Evolutionary conservation across 345 rosid genomes (phyloP), one percentile per base, ranked within the genome.

Genomic region (Erucastrum elatum): DNA sequence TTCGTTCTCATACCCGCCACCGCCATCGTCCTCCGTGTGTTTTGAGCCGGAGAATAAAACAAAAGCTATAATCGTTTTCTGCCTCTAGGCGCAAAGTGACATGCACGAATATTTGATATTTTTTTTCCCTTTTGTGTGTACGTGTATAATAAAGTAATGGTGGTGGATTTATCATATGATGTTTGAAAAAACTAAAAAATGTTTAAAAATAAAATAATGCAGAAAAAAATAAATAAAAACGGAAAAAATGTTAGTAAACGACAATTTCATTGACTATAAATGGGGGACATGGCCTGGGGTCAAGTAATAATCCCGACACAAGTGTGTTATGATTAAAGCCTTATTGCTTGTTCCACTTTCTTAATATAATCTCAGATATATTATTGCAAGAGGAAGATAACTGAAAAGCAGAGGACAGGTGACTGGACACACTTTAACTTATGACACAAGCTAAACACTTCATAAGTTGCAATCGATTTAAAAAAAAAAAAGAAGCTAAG

Each of bases 1-100:
- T 86, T 90, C 29, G 84, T 75, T 74, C 80, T 81, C 4, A 85
- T 61, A 3, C 8, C 51, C 62, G 60, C 72, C 15, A 53, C 26
- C 30, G 39, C 10, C 83, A 74, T 79, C 16, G 31, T 72, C 58
- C 78, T 35, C 63, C n/a, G 62, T 1, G 26, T 9, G 27, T 16
- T 64, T 51, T 29, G 25, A 8, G 35, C 35, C 46, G 53, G 75
- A 35, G 27, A 56, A 21, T 5, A 29, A 29, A 44, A 13, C 15
- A 30, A 6, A 55, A 35, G 16, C 39, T 6, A 27, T 12, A 66
- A 2, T 33, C 55, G 65, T 31, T 62, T 26, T 77, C 9, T 0
- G n/a, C 8, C 58, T 7, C 33, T 37, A 64, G 76, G 81, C 66
- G 75, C 75, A 76, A 76, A 75, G 55, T 53, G 8, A n/a, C 77